Percentiles rank a stretch among this genome's conserved stretches.
phyloP scores from a whole-genome alignment of 306 rosid species.

The Cucurbita pepo region DNA sequence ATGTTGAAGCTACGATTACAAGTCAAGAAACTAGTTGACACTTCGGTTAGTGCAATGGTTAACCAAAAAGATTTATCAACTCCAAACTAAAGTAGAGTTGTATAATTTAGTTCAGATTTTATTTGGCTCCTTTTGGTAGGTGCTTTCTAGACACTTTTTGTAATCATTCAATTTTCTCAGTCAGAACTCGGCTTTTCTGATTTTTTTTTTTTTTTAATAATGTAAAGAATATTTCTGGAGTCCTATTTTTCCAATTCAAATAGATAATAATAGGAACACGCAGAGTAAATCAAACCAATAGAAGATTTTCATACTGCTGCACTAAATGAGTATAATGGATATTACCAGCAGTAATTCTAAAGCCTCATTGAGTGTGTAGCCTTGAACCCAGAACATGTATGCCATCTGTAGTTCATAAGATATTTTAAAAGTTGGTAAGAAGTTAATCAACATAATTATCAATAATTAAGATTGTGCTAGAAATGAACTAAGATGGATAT shows the following conservation, averaged over 20 bases:
- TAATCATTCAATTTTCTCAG: neutral
- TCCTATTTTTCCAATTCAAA: neutral
- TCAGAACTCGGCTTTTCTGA: neutral
- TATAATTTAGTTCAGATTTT: neutral
- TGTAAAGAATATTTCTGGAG: neutral
- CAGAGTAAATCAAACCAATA: neutral
- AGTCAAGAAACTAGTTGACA: neutral
- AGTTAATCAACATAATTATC: neutral
- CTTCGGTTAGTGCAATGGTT: neutral
- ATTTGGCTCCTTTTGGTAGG: neutral
- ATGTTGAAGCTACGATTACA: neutral
- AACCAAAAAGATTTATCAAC: neutral
- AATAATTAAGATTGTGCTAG: neutral
- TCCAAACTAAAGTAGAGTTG: neutral
- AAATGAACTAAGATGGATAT: neutral
- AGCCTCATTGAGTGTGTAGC: conserved; percentile 58
- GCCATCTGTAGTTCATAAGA: conserved; percentile 58
- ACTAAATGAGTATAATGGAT: conserved; percentile 2
- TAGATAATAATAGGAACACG: neutral
- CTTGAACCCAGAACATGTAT: conserved; percentile 86
- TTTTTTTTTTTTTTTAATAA: neutral
- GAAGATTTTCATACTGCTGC: too few species aligned
- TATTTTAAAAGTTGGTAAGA: conserved; percentile 5
- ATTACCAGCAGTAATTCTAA: conserved; percentile 55
- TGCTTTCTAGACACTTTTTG: neutral